A percentile compares a stretch with the other conserved stretches of the same genome.
These are phyloP conservation scores for Dendrothele bispora DNA, from an alignment of 768 basidiomycete genomes.

Conservation along the genomic window DNA sequence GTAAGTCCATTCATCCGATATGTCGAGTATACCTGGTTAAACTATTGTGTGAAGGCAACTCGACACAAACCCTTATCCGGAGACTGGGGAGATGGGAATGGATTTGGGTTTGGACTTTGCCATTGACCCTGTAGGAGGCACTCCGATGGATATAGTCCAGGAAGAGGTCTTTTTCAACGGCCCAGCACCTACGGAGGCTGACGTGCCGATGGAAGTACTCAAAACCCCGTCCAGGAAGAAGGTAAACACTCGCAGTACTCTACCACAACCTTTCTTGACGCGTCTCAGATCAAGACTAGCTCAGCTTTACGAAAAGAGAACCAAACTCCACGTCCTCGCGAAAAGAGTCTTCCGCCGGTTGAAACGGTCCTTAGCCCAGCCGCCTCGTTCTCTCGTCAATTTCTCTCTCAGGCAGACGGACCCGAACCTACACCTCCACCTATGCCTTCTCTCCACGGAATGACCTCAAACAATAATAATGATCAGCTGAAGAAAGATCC, in stretches of 20 bases:
- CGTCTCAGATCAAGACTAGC: too few species aligned
- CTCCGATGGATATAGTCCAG: too few species aligned
- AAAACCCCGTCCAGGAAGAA: slow-evolving; percentile 19
- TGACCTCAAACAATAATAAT: slow-evolving; percentile 20
- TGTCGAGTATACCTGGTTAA: not conserved
- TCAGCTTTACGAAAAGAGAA: slow-evolving; percentile 4
- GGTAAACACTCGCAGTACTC: slow-evolving; percentile 2
- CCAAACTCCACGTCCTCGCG: slow-evolving; percentile 1
- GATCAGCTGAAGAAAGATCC: slow-evolving; percentile 17
- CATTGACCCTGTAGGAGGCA: not conserved
- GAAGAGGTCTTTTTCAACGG: too few species aligned
- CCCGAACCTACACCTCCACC: slow-evolving; percentile 22
- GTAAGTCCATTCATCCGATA: slow-evolving; percentile 13
- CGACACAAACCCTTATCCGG: too few species aligned
- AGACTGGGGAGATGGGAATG: too few species aligned
- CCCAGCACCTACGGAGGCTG: too few species aligned
- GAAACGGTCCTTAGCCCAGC: slow-evolving; percentile 24
- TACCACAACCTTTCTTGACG: not conserved
- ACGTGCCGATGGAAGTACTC: too few species aligned
- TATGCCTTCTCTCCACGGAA: slow-evolving; percentile 26
- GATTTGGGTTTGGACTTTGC: too few species aligned
- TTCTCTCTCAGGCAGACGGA: slow-evolving; percentile 35
- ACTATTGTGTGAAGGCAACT: not conserved
- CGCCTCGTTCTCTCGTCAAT: slow-evolving; percentile 38
- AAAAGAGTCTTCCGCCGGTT: too few species aligned